Evolutionary conservation across 371 early-diverging fungal species (phyloP).

Genomic region (Lichtheimia ornata): DNA sequence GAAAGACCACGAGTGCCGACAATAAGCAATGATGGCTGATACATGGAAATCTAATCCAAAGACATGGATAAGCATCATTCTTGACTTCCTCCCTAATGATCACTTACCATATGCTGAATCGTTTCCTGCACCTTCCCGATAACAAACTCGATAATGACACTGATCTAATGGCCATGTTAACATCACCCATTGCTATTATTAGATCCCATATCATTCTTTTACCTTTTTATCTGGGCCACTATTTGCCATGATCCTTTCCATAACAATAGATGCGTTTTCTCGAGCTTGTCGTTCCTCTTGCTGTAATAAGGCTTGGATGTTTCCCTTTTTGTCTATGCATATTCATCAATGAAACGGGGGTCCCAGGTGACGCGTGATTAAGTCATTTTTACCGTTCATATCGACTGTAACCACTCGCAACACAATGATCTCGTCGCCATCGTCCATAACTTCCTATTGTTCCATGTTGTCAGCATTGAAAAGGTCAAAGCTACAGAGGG

Average conservation of each 20-base stretch:
- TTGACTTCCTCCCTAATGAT: no score
- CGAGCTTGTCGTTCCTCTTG: slow-evolving; percentile 50
- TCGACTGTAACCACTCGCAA: slow-evolving; percentile 49
- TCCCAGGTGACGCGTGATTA: neutral
- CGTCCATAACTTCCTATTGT: slow-evolving; percentile 56
- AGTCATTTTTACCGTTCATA: slow-evolving; percentile 30
- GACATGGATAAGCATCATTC: neutral
- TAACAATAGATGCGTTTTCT: slow-evolving; percentile 51
- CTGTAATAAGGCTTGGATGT: slow-evolving; percentile 40
- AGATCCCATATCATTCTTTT: neutral
- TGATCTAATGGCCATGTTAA: slow-evolving; percentile 31
- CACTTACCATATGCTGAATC: slow-evolving; percentile 59
- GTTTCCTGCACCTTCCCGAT: slow-evolving; percentile 66
- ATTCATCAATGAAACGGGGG: no score
- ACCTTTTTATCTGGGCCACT: slow-evolving; percentile 31
- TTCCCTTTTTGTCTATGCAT: slow-evolving; percentile 39
- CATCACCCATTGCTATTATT: no score
- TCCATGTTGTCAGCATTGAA: neutral
- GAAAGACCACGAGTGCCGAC: slow-evolving; percentile 62
- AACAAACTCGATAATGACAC: slow-evolving; percentile 59
- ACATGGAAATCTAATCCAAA: slow-evolving; percentile 49
- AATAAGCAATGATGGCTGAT: slow-evolving; percentile 59
- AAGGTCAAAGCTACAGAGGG: no score
- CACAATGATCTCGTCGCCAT: slow-evolving; percentile 63
- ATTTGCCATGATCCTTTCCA: slow-evolving; percentile 46